Percentiles rank a stretch among this genome's conserved stretches.
These are phyloP conservation scores for Rehmannia glutinosa DNA, from an alignment of 257 asterid species.

Conservation along the genomic window DNA sequence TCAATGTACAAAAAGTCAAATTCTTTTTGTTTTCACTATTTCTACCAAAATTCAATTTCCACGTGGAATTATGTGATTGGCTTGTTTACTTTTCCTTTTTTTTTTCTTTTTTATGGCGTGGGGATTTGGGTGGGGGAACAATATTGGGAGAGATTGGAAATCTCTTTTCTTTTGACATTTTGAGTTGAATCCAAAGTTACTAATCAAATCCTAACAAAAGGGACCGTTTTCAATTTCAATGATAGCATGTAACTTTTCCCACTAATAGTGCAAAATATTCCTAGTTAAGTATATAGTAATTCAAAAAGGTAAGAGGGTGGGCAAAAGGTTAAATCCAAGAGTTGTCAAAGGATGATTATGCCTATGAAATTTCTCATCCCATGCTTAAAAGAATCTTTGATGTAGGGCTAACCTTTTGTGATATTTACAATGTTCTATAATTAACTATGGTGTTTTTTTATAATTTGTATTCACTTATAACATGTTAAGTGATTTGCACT, in stretches of 20 bases:
- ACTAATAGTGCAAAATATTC: conserved; percentile 21
- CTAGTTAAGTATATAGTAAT: conserved; percentile 12
- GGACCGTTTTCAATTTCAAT: conserved; percentile 27
- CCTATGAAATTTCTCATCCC: conserved; percentile 5
- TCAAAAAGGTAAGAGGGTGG: conserved; percentile 8
- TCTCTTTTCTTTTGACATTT: conserved; percentile 39
- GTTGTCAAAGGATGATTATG: conserved; percentile 32
- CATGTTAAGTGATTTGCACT: too few species aligned
- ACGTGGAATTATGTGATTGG: conserved; percentile 2
- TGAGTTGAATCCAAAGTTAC: conserved; percentile 33
- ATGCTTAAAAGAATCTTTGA: conserved; percentile 17
- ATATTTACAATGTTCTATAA: too few species aligned
- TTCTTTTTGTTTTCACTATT: background rate
- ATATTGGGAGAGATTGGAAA: conserved; percentile 23
- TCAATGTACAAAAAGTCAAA: conserved; percentile 7
- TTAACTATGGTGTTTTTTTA: too few species aligned
- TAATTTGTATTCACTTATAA: too few species aligned
- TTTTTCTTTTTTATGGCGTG: background rate
- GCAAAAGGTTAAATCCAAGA: conserved; percentile 31
- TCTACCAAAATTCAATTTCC: background rate
- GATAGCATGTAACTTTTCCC: conserved; percentile 27
- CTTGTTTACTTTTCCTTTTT: background rate
- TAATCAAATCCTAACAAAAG: conserved; percentile 30
- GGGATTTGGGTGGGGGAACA: conserved; percentile 11
- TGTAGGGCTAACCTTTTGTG: conserved; percentile 13